Conservation (phyloP, 768 basidiomycete genomes). For the Rossbeevera mucosa region DNA sequence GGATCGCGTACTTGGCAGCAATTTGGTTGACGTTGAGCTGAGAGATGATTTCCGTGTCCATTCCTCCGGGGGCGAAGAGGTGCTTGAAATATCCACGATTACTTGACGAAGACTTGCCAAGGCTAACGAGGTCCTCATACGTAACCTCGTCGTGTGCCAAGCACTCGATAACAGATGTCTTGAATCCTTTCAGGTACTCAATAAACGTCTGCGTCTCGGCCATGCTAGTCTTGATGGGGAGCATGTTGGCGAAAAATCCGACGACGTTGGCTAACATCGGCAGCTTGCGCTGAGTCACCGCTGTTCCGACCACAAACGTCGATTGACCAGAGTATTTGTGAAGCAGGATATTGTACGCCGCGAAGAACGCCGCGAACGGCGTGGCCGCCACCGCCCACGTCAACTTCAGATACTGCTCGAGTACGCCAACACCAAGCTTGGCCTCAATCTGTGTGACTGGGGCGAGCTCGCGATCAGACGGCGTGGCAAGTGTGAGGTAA, state of each 20-base stretch:
- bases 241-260: conserved; percentile 30
- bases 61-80: conserved; percentile 21
- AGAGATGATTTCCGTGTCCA: conserved; percentile 19
- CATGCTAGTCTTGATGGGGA: conserved; percentile 27
- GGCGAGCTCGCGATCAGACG: conserved; percentile 23
- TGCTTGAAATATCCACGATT: conserved; percentile 31
- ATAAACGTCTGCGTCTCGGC: conserved; percentile 22
- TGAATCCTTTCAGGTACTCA: conserved; percentile 23
- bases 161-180: conserved; percentile 18
- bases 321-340: conserved; percentile 30
- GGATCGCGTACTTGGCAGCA: conserved; percentile 13
- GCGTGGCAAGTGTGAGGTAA: conserved; percentile 24
- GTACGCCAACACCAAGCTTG: conserved; percentile 15
- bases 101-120: conserved; percentile 22
- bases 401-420: conserved; percentile 21
- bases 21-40: conserved; percentile 18
- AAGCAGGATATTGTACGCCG: conserved; percentile 29
- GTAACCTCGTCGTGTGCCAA: conserved; percentile 28
- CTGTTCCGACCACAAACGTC: conserved; percentile 27
- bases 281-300: conserved; percentile 29
- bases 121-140: conserved; percentile 28
- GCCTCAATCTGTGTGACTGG: conserved; percentile 28
- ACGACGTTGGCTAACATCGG: conserved; percentile 25
- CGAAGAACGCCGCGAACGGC: conserved; percentile 29
- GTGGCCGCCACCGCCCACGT: conserved; percentile 17